Percentiles rank a stretch among this genome's conserved stretches.
phyloP scores from a whole-genome alignment of 805 yeast genomes.

The Saturnispora saitoi region DNA sequence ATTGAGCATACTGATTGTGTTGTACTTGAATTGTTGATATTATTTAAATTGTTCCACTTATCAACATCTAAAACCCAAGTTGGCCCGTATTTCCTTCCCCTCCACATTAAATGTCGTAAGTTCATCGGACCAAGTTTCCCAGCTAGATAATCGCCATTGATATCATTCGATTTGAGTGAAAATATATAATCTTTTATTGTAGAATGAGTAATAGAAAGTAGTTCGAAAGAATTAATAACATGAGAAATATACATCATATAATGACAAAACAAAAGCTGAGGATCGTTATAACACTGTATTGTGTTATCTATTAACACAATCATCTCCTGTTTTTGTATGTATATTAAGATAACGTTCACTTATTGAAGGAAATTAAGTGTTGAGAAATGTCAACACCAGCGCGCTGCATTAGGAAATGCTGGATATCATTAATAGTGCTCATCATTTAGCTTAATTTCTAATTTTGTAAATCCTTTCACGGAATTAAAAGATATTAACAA shows the following conservation, averaged over 20 bases:
- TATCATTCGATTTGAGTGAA: conserved; percentile 1
- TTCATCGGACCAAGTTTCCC: conserved; percentile 19
- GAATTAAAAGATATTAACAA: too few relatives aligned
- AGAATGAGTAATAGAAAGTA: conserved; percentile 7
- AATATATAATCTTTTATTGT: conserved; percentile 15
- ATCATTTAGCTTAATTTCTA: not conserved
- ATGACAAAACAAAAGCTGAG: conserved; percentile 9
- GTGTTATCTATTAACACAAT: conserved; percentile 3
- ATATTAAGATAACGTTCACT: not conserved
- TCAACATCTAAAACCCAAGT: conserved; percentile 15
- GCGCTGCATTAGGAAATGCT: not conserved
- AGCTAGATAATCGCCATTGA: conserved; percentile 20
- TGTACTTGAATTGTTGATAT: not conserved
- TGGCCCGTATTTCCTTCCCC: conserved; percentile 17
- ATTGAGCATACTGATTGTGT: not conserved
- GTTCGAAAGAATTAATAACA: conserved; percentile 1
- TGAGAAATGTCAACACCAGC: not conserved
- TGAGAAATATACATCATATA: conserved; percentile 11
- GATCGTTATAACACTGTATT: conserved; percentile 9
- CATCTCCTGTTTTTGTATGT: not conserved
- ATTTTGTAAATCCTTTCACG: not conserved
- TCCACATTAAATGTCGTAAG: conserved; percentile 14
- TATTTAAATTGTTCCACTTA: conserved; percentile 1
- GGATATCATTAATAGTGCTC: not conserved
- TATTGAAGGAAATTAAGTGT: not conserved